Conservation (phyloP, 1,139 yeast species). For the Candida sojae region DNA sequence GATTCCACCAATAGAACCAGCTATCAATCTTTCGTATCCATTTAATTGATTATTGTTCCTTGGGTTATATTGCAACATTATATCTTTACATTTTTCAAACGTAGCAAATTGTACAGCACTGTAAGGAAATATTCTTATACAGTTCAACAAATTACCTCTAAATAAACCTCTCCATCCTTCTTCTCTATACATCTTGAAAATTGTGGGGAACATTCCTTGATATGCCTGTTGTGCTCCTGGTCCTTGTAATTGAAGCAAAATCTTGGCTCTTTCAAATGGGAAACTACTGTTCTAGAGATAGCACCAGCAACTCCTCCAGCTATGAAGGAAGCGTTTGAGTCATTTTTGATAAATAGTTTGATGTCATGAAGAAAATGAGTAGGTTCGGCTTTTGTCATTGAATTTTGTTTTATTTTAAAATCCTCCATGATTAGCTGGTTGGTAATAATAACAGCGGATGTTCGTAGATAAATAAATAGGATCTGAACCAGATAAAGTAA, state of each 20-base stretch:
- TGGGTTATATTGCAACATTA: slow-evolving; percentile 33
- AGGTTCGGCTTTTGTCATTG: slow-evolving; percentile 8
- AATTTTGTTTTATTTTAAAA: slow-evolving; percentile 2
- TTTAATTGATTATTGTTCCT: slow-evolving; percentile 36
- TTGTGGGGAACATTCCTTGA: slow-evolving; percentile 74
- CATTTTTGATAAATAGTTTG: slow-evolving; percentile 42
- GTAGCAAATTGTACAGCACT: slow-evolving; percentile 93
- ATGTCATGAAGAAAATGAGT: slow-evolving; percentile 11
- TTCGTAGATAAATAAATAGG: too few species aligned
- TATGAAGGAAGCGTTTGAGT: slow-evolving; percentile 61
- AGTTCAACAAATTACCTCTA: slow-evolving; percentile 88
- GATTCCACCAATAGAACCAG: slow-evolving; percentile 84
- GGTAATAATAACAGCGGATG: background rate
- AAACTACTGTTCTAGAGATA: slow-evolving; percentile 85
- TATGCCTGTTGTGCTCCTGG: slow-evolving; percentile 64
- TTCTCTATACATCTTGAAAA: slow-evolving; percentile 76
- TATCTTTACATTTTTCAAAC: slow-evolving; percentile 68
- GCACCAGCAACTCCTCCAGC: slow-evolving; percentile 82
- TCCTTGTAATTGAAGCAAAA: slow-evolving; percentile 86
- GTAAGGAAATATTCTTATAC: slow-evolving; percentile 88
- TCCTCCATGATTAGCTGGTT: slow-evolving; percentile 9
- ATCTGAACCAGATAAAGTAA: too few species aligned
- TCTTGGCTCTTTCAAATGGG: slow-evolving; percentile 97
- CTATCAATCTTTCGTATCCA: slow-evolving; percentile 56
- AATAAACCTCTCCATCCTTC: slow-evolving; percentile 90